These are phyloP conservation scores for Ophiostoma tasmaniense DNA, from an alignment of 2,329 filamentous ascomycete genomes.

Conservation along the genomic window DNA sequence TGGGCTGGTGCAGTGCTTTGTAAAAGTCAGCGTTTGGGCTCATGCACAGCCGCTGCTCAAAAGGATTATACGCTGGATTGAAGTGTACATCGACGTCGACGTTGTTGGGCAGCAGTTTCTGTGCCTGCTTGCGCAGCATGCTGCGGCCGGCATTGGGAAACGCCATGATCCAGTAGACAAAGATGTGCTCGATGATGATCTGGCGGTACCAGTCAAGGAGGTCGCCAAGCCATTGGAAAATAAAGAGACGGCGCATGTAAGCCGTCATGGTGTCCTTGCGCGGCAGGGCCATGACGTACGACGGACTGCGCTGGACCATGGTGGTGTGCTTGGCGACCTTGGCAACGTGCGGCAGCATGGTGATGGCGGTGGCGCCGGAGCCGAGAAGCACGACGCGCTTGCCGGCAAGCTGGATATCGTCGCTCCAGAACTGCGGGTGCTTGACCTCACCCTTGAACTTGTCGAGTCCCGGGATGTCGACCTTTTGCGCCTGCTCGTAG, in stretches of 20 bases:
- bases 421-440: constrained; percentile 52
- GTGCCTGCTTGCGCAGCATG: constrained; percentile 39
- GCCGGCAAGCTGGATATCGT: constrained; percentile 53
- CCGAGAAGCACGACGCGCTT: constrained; percentile 68
- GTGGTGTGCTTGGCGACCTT: constrained; percentile 59
- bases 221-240: constrained; percentile 34
- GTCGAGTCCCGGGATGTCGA: constrained; percentile 56
- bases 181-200: constrained; percentile 38
- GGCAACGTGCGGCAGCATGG: constrained; percentile 62
- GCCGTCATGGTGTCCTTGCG: constrained; percentile 32
- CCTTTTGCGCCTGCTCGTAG: constrained; percentile 52
- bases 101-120: constrained; percentile 42
- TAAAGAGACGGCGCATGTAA: constrained; percentile 32
- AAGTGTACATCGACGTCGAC: constrained; percentile 55
- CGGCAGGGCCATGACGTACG: constrained; percentile 54
- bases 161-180: constrained; percentile 41
- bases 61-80: constrained; percentile 55
- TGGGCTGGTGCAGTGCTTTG: constrained; percentile 31
- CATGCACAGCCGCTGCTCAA: constrained; percentile 69
- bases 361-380: constrained; percentile 71
- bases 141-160: constrained; percentile 44
- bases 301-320: constrained; percentile 73
- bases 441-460: constrained; percentile 48
- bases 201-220: constrained; percentile 44
- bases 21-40: constrained; percentile 50